A percentile compares a stretch with the other conserved stretches of the same genome.
Conservation (phyloP, 345 rosid genomes). For the Populus deltoides region DNA sequence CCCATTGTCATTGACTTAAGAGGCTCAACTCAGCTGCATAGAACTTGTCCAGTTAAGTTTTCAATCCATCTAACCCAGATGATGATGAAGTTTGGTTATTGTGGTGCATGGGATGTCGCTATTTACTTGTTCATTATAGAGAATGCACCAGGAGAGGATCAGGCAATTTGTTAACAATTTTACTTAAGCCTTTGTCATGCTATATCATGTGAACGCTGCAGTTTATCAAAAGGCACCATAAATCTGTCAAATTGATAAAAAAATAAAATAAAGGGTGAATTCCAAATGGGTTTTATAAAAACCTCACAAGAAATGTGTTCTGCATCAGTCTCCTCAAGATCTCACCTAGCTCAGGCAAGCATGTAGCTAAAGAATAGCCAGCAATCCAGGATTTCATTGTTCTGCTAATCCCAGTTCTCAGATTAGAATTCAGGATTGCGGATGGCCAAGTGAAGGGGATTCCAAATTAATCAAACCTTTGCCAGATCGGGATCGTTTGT, state of each 20-base stretch:
- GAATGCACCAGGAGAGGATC: background rate
- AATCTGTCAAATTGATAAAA: background rate
- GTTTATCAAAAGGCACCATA: background rate
- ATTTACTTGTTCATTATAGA: background rate
- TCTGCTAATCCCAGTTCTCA: background rate
- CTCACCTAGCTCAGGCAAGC: background rate
- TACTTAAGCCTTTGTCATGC: background rate
- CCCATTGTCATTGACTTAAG: too few relatives aligned
- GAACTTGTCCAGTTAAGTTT: too few relatives aligned
- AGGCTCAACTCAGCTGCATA: too few relatives aligned
- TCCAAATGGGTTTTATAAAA: background rate
- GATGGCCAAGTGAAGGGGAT: background rate
- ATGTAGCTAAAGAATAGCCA: background rate
- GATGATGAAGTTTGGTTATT: background rate
- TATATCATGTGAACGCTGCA: background rate
- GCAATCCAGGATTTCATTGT: background rate
- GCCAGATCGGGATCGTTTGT: background rate
- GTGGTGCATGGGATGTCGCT: background rate
- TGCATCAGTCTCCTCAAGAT: background rate
- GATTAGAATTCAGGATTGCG: background rate
- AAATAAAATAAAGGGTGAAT: background rate
- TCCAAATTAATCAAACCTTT: background rate
- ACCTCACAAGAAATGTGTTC: background rate
- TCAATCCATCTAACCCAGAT: too few relatives aligned
- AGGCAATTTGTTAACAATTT: background rate